A percentile compares a stretch with the other conserved stretches of the same genome.
Conservation (phyloP, 371 early-diverging fungal species). For the Catenaria anguillulae region DNA sequence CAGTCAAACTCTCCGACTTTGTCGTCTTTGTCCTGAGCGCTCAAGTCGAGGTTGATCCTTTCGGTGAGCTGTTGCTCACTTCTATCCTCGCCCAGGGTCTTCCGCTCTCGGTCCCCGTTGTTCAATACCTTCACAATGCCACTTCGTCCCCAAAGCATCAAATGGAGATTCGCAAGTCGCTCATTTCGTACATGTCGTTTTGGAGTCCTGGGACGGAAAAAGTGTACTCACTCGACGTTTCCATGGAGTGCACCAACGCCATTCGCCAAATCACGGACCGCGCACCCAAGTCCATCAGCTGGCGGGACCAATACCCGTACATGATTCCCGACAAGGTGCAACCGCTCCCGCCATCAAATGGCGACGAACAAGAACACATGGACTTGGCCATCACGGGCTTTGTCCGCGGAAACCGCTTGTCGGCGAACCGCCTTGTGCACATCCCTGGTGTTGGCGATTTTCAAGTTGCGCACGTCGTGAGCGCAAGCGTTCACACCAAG, state of each 20-base stretch:
- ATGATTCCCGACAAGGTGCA: constrained; percentile 59
- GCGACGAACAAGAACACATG: constrained; percentile 31
- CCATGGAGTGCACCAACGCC: constrained; percentile 20
- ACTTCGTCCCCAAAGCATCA: constrained; percentile 43
- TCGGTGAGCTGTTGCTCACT: constrained; percentile 55
- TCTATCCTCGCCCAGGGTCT: constrained; percentile 78
- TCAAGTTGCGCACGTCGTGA: constrained; percentile 54
- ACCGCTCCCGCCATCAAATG: constrained; percentile 27
- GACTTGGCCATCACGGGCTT: constrained; percentile 67
- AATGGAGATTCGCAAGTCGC: constrained; percentile 57
- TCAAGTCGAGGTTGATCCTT: constrained; percentile 78
- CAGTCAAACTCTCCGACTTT: constrained; percentile 78
- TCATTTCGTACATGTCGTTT: constrained; percentile 61
- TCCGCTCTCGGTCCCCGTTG: constrained; percentile 50
- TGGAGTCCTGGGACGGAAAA: constrained; percentile 73
- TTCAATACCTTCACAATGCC: constrained; percentile 49
- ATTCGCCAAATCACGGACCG: constrained; percentile 54
- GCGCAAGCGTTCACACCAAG: neutral
- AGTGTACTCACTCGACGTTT: constrained; percentile 43
- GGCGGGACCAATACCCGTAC: constrained; percentile 83
- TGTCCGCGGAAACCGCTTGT: constrained; percentile 53
- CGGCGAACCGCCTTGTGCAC: constrained; percentile 78
- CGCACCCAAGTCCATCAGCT: constrained; percentile 55
- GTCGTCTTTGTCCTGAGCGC: constrained; percentile 72
- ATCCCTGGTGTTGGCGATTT: constrained; percentile 82